Percentiles rank a stretch among this genome's conserved stretches.
phyloP scores from a whole-genome alignment of 2,329 filamentous ascomycete species.

The Monosporascus sp. region DNA sequence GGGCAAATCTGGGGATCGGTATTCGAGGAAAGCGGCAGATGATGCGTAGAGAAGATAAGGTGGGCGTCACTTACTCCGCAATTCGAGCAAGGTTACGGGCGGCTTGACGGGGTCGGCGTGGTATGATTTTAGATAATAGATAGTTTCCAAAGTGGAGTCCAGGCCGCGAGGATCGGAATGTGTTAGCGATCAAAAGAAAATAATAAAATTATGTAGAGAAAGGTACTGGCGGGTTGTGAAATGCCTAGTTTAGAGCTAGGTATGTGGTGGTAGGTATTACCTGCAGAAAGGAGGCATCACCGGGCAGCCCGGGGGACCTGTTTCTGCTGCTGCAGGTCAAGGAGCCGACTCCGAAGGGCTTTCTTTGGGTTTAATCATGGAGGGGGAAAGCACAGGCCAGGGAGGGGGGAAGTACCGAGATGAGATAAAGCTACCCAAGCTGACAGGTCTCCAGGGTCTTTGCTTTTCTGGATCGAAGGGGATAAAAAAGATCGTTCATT shows the following conservation, averaged over 20 bases:
- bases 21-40: neutral
- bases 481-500: neutral
- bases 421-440: neutral
- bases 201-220: too few relatives aligned
- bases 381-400: neutral
- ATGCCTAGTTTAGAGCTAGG: too few relatives aligned
- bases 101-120: neutral
- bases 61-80: conserved; percentile 12
- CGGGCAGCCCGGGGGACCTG: too few relatives aligned
- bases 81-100: conserved; percentile 2
- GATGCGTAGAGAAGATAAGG: conserved; percentile 1
- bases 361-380: neutral
- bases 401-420: neutral
- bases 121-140: neutral
- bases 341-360: neutral
- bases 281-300: neutral
- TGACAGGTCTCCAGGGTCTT: neutral
- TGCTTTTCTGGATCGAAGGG: too few relatives aligned
- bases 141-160: neutral
- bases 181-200: too few relatives aligned
- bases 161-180: too few relatives aligned
- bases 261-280: too few relatives aligned
- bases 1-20: neutral
- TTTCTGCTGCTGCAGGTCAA: neutral
- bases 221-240: too few relatives aligned